A percentile compares a stretch with the other conserved stretches of the same genome.
Evolutionary conservation across 768 basidiomycete species (phyloP).

Genomic region (Russula griseocarnosa): DNA sequence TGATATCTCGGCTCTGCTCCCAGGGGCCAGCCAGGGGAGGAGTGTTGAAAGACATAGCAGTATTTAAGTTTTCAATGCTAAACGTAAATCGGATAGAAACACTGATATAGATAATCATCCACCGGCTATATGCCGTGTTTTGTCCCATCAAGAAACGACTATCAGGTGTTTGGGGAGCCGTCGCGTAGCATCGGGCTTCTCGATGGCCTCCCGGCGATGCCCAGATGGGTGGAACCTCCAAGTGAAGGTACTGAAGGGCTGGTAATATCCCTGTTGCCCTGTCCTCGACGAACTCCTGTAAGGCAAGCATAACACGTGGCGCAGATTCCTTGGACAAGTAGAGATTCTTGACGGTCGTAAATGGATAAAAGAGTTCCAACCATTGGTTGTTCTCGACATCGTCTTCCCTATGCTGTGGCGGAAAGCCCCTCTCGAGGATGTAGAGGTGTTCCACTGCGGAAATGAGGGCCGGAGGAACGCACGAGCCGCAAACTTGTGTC

Average conservation of each 20-base stretch:
- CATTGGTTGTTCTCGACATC: not conserved
- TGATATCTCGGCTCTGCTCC: no score
- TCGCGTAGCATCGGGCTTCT: not conserved
- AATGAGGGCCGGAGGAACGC: not conserved
- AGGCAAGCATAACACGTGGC: no score
- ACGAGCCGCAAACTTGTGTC: not conserved
- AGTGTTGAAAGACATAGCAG: no score
- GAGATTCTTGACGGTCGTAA: not conserved
- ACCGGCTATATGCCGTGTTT: no score
- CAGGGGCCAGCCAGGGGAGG: no score
- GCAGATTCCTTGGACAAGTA: not conserved
- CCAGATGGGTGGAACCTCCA: not conserved
- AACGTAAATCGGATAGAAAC: no score
- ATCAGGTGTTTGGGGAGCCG: not conserved
- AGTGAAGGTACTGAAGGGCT: no score
- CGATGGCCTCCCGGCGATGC: not conserved
- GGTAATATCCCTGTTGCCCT: no score
- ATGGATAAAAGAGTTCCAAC: not conserved
- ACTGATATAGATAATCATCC: no score
- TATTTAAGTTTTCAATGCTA: no score
- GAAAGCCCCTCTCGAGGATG: not conserved
- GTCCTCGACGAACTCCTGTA: no score
- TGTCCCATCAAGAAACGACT: not conserved
- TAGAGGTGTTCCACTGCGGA: not conserved
- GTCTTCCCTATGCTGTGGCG: not conserved